phyloP scores from a whole-genome alignment of 352 stramenopile species.

The Phytophthora brassicae region DNA sequence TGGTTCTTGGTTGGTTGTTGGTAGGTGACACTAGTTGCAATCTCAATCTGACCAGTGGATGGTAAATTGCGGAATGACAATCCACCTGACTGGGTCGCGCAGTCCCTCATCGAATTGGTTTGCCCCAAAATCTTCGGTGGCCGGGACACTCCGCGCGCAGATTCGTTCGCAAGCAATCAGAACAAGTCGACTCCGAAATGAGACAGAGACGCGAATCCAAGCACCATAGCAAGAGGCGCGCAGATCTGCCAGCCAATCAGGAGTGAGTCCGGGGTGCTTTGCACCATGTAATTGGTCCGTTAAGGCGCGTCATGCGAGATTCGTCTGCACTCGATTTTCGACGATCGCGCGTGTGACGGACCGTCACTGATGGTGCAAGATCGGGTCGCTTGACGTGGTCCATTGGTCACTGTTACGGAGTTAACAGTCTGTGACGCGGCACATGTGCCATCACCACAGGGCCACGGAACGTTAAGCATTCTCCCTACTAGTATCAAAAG shows the following conservation, averaged over 20 bases:
- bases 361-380: not conserved
- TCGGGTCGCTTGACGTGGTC: slow-evolving; percentile 6
- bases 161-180: slow-evolving; percentile 13
- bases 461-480: too few species aligned
- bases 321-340: slow-evolving; percentile 13
- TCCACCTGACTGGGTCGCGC: not conserved
- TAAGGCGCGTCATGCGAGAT: slow-evolving; percentile 15
- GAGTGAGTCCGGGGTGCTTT: not conserved
- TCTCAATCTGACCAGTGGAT: slow-evolving; percentile 8
- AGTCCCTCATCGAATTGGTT: too few species aligned
- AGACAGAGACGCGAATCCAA: slow-evolving; percentile 25
- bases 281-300: slow-evolving; percentile 1
- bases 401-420: too few species aligned
- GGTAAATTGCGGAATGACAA: slow-evolving; percentile 32
- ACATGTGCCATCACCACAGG: not conserved
- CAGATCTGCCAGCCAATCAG: slow-evolving; percentile 8
- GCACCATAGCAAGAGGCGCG: slow-evolving; percentile 26
- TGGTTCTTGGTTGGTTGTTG: slow-evolving; percentile 15
- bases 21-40: not conserved
- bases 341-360: slow-evolving; percentile 14
- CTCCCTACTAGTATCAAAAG: too few species aligned
- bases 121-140: slow-evolving; percentile 26
- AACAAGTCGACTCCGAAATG: slow-evolving; percentile 6
- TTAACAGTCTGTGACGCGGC: too few species aligned
- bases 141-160: slow-evolving; percentile 23